Percentiles rank a stretch among this genome's conserved stretches.
These are phyloP conservation scores for Nothomitra cinnamomea DNA, from an alignment of 2,329 filamentous ascomycete genomes.

Conservation along the genomic window DNA sequence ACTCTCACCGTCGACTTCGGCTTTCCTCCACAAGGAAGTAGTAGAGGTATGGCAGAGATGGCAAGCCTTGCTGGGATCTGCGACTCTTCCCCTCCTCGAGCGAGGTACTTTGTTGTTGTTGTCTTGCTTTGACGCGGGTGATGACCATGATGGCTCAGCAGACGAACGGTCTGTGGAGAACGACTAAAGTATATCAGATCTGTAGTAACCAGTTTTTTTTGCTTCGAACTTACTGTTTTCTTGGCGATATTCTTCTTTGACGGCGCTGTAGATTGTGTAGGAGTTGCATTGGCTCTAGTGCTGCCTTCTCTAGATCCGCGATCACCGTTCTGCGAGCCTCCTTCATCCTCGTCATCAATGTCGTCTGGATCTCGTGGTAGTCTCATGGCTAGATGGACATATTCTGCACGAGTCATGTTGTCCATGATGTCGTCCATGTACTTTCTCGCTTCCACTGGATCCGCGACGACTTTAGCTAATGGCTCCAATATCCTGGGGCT, in stretches of 20 bases:
- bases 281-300: not conserved
- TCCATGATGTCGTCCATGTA: constrained; percentile 42
- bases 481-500: constrained; percentile 36
- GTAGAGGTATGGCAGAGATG: constrained; percentile 5
- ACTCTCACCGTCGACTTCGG: constrained; percentile 4
- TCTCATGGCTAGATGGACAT: constrained; percentile 36
- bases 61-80: constrained; percentile 3
- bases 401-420: constrained; percentile 35
- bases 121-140: not conserved
- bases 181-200: not conserved
- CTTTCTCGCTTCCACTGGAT: constrained; percentile 32
- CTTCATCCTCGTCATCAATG: constrained; percentile 2
- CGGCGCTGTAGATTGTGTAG: not conserved
- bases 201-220: not conserved
- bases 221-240: not conserved
- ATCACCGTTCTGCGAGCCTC: not conserved
- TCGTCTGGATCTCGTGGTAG: constrained; percentile 27
- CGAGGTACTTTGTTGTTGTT: constrained; percentile 3
- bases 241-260: not conserved
- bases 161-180: constrained; percentile 3
- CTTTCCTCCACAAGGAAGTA: constrained; percentile 5
- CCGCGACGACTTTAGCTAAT: constrained; percentile 37
- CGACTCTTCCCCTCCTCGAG: not conserved
- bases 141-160: not conserved
- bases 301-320: not conserved